These are phyloP conservation scores for Acanthamoeba healyi DNA, from an alignment of 208 protist species.

Conservation along the genomic window DNA sequence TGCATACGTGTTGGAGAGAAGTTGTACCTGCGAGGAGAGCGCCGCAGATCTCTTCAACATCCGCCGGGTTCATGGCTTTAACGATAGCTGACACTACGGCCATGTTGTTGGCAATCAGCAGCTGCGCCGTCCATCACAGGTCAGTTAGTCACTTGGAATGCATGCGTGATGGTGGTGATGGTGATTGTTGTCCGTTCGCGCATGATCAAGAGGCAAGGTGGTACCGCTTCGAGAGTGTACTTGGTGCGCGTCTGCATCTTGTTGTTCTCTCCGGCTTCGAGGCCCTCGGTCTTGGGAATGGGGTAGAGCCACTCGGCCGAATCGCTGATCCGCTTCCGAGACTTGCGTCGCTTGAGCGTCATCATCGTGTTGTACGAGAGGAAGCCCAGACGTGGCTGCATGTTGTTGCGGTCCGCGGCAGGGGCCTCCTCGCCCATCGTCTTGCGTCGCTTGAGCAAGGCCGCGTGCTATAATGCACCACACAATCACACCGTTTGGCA, in stretches of 20 bases:
- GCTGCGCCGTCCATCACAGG: not conserved
- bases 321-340: not conserved
- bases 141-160: not conserved
- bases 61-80: not conserved
- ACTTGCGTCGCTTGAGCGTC: conserved; percentile 44
- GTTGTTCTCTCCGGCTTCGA: conserved; percentile 51
- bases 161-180: too few relatives aligned
- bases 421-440: not conserved
- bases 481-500: not conserved
- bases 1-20: not conserved
- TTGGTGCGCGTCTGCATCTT: conserved; percentile 18
- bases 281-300: conserved; percentile 16
- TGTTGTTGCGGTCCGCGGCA: too few relatives aligned
- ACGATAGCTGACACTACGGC: not conserved
- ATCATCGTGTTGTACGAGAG: conserved; percentile 4
- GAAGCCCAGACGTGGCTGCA: not conserved
- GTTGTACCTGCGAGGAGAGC: not conserved
- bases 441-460: not conserved
- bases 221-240: conserved; percentile 43
- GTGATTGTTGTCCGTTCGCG: not conserved
- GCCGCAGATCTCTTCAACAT: conserved; percentile 20
- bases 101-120: conserved; percentile 49
- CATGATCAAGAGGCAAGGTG: not conserved
- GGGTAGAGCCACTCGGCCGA: conserved; percentile 48
- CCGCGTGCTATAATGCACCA: not conserved